Base-by-base conservation (phyloP, 202 grass and related monocot genomes). In the Carex sylvatica region DNA sequence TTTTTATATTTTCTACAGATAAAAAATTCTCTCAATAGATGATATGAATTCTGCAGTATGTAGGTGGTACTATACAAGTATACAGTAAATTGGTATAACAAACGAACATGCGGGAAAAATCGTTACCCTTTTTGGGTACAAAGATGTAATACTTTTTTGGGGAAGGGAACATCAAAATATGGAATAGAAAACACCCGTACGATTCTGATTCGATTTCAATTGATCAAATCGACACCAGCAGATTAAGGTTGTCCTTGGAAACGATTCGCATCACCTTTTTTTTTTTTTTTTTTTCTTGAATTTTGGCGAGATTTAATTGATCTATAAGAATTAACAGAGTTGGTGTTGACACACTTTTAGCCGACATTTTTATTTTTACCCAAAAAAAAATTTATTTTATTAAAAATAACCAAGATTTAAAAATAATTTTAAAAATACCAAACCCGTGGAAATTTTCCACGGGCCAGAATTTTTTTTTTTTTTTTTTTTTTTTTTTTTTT, bases 221-320 rank as follows among this genome's bases (percentile, higher is more conserved):
- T 16, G 14, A 63, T 36, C 12, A 24, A 42, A 31, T 51, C 19
- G 44, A n/a, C 59, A 10, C 55, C 58, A 61, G 5, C n/a, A 16
- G 24, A 46, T 62, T 40, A 64, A 64, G 78, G 54, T 81, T 81
- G 36, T 81, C 59, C 66, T 65, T 33, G 36, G 36, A 81, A 81
- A 30, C 5, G 23, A 74, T 81, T 7, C 6, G 28, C 51, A 80
- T 30, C 78, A 8, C 10, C 6, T 65, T 33, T 33, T 44, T 12
- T 18, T 33, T 44, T 5, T 18, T 26, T n/a, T n/a, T 2, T 3
- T 28, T 30, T 51, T 2, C 47, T 74, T 16, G 70, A 30, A 46
- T 44, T 72, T 73, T 28, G 40, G 11, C 7, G 11, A 26, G 67
- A 44, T 28, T 22, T 52, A 22, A 51, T 49, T 51, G 44, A 51